Base-by-base conservation (phyloP, 192 early-diverging fungal species). In the Coemansia furcata region DNA sequence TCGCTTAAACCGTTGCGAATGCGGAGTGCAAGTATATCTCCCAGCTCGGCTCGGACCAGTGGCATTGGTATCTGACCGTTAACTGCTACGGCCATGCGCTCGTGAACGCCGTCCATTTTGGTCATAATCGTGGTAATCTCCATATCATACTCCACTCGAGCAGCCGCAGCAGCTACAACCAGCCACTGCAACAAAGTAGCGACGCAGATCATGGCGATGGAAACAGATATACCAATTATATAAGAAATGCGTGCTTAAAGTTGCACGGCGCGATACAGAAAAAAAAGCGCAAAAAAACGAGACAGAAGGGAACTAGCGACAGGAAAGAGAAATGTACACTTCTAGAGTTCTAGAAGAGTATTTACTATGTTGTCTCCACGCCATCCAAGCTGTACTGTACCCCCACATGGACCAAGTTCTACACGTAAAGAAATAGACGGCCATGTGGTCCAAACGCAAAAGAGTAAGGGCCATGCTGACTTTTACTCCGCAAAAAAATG, bases 11-110 rank as follows among this genome's bases (percentile, higher is more conserved):
- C 59, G 73, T 90, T 88, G 57, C 72, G 69, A 63, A 84, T 54
- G 50, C 71, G 73, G 17, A 78, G 54, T 19, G 70, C 67, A 0
- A 78, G 68, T 21, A 62, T 65, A 49, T 78, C 77, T 42, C 77
- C 77, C 12, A 52, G 61, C 36, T 63, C 29, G 12, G 62, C 47
- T 19, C 19, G 52, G 4, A 38, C 61, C 21, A 60, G n/a, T 12
- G 85, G 86, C 74, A 86, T 86, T 69, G 89, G 87, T 49, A 76
- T 80, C 52, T 72, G 40, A 7, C 83, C 85, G 66, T 91, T 91
- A 50, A 87, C 87, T 44, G 79, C 87, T n/a, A 87, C 80, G 0
- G 87, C 88, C 58, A 69, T 74, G 43, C 87, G 86, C 50, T 86
- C 81, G 63, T 67, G 71, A 1, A 86, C 62, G 62, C 84, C 84